Evolutionary conservation across 2,329 filamentous ascomycete species (phyloP).

Genomic region (Pseudogymnoascus sp.): DNA sequence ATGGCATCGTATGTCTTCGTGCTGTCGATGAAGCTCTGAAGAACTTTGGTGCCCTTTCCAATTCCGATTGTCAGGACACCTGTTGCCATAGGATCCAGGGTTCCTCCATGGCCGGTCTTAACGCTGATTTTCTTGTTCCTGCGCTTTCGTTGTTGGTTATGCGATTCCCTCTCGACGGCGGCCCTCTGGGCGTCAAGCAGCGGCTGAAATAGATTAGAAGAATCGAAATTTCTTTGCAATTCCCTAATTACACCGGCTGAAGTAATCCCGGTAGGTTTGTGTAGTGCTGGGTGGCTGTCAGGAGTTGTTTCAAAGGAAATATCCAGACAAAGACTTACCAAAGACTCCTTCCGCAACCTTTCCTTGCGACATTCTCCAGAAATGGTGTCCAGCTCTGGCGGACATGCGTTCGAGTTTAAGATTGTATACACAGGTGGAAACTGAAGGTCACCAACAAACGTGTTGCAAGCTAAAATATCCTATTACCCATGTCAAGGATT

Average conservation of each 20-base stretch:
- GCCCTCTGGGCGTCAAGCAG: constrained; percentile 58
- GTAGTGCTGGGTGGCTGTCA: constrained; percentile 57
- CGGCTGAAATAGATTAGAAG: constrained; percentile 69
- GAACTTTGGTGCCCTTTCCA: constrained; percentile 76
- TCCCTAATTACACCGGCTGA: constrained; percentile 88
- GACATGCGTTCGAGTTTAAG: constrained; percentile 16
- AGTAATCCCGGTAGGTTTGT: constrained; percentile 80
- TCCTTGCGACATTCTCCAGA: constrained; percentile 24
- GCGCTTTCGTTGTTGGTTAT: constrained; percentile 51
- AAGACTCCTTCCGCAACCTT: constrained; percentile 55
- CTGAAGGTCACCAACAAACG: neutral
- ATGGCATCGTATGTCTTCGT: constrained; percentile 90
- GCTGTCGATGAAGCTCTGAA: constrained; percentile 72
- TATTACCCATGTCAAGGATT: constrained; percentile 1
- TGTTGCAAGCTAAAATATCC: constrained; percentile 1
- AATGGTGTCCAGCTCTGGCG: constrained; percentile 8
- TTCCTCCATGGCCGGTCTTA: constrained; percentile 95
- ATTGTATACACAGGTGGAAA: neutral
- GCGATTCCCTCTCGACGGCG: constrained; percentile 46
- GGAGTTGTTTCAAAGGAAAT: constrained; percentile 6
- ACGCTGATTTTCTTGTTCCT: constrained; percentile 56
- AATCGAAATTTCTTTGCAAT: constrained; percentile 75
- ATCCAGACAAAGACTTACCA: constrained; percentile 34
- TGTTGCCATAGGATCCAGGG: constrained; percentile 86
- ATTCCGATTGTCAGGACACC: constrained; percentile 86